Conservation (phyloP, 768 basidiomycete genomes). For the Tricholoma hemisulphureum region DNA sequence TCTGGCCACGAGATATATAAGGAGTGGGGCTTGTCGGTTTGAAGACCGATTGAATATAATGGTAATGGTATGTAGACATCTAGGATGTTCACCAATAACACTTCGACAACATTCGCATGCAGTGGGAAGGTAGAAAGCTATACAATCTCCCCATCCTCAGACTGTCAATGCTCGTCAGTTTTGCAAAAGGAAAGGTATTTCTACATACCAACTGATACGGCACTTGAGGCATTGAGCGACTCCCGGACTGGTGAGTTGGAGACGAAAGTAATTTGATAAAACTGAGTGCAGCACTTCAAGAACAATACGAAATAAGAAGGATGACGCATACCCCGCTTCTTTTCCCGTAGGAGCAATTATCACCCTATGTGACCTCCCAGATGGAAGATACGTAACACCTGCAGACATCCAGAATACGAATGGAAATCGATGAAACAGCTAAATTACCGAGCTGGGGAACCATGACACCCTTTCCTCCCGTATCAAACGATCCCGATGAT, state of each 20-base stretch:
- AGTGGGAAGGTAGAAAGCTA: not conserved
- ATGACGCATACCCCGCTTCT: conserved; percentile 33
- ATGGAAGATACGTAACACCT: conserved; percentile 41
- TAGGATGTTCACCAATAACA: no score
- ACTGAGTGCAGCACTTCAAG: conserved; percentile 12
- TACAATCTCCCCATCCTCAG: conserved; percentile 1
- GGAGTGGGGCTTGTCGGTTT: no score
- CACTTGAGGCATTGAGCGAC: conserved; percentile 7
- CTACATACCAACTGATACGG: conserved; percentile 18
- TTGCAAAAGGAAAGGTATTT: not conserved
- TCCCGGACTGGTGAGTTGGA: conserved; percentile 25
- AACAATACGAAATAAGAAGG: not conserved
- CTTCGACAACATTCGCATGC: not conserved
- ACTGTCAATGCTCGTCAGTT: not conserved
- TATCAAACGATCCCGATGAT: conserved; percentile 61
- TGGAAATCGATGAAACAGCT: conserved; percentile 3
- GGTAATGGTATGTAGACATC: no score
- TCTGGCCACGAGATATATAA: no score
- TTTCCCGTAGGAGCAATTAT: conserved; percentile 34
- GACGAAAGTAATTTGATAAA: conserved; percentile 31
- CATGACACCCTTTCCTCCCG: conserved; percentile 61
- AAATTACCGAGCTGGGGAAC: conserved; percentile 60
- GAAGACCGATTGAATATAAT: no score
- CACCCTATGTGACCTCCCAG: conserved; percentile 35
- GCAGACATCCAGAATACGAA: not conserved